Percentiles rank a stretch among this genome's conserved stretches.
phyloP scores from a whole-genome alignment of 306 rosid species.

The Cyamopsis tetragonoloba region DNA sequence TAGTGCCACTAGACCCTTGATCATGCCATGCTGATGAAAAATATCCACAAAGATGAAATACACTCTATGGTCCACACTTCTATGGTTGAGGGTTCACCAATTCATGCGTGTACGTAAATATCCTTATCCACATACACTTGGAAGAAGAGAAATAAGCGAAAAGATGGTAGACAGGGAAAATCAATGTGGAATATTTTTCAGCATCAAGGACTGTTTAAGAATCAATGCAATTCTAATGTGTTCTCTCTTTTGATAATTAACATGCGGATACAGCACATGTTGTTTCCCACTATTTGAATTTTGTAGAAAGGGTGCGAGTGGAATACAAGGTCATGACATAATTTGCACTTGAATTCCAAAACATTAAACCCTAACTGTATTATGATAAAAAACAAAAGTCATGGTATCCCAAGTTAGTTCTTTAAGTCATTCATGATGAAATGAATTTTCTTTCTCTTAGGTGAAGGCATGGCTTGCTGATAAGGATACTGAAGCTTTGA shows the following conservation, averaged over 20 bases:
- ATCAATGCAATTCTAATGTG: background rate
- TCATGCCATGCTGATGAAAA: background rate
- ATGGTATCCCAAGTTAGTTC: background rate
- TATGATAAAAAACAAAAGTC: background rate
- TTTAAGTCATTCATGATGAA: conserved; percentile 14
- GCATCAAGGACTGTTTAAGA: background rate
- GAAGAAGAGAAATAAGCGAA: background rate
- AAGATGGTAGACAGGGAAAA: background rate
- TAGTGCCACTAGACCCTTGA: background rate
- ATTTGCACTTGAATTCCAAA: background rate
- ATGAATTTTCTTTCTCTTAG: conserved; percentile 36
- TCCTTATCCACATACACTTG: background rate
- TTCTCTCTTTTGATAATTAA: background rate
- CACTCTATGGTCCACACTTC: background rate
- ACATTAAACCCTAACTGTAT: background rate
- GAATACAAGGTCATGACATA: background rate
- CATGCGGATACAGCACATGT: background rate
- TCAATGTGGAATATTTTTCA: background rate
- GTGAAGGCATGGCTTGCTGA: conserved; percentile 78
- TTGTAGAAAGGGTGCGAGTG: background rate
- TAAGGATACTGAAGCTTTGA: conserved; percentile 80
- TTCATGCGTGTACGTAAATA: background rate
- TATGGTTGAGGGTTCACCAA: background rate
- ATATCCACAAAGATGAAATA: background rate
- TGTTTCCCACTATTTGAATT: background rate